Evolutionary conservation across 1,284 basidiomycete species (phyloP).

Genomic region (Ceratobasidium sp.): DNA sequence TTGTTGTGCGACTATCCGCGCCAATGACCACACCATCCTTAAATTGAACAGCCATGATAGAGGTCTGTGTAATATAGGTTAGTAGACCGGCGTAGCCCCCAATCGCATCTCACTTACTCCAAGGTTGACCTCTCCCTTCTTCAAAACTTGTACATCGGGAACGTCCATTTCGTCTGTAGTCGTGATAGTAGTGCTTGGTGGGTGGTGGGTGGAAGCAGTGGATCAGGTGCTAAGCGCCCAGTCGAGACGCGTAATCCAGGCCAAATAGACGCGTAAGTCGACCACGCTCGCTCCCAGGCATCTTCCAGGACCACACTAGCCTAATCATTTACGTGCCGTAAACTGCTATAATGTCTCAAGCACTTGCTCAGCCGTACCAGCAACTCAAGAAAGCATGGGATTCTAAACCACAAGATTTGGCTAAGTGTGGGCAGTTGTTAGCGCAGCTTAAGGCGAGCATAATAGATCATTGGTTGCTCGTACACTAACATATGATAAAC

Average conservation of each 20-base stretch:
- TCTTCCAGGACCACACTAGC: slow-evolving; percentile 5
- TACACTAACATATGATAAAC: neutral
- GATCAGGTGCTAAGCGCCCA: slow-evolving; percentile 53
- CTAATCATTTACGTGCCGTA: slow-evolving; percentile 4
- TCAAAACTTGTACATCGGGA: slow-evolving; percentile 82
- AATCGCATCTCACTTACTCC: slow-evolving; percentile 73
- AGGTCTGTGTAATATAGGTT: slow-evolving; percentile 72
- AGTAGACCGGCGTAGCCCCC: neutral
- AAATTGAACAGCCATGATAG: slow-evolving; percentile 99
- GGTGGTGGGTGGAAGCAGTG: slow-evolving; percentile 56
- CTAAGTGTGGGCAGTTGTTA: slow-evolving; percentile 72
- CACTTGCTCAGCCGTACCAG: slow-evolving; percentile 66
- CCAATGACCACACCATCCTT: slow-evolving; percentile 95
- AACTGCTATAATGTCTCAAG: slow-evolving; percentile 54
- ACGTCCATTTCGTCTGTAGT: slow-evolving; percentile 68
- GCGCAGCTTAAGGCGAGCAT: slow-evolving; percentile 76
- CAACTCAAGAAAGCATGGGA: slow-evolving; percentile 52
- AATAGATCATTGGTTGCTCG: slow-evolving; percentile 7
- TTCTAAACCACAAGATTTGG: slow-evolving; percentile 70
- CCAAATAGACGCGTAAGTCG: slow-evolving; percentile 41
- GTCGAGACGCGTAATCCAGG: slow-evolving; percentile 65
- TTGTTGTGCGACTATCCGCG: slow-evolving; percentile 97
- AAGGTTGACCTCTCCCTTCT: slow-evolving; percentile 93
- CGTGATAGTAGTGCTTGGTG: slow-evolving; percentile 51
- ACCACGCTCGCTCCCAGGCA: slow-evolving; percentile 16